Base-by-base conservation (phyloP, 208 protist genomes). In the Leishmania turanica region DNA sequence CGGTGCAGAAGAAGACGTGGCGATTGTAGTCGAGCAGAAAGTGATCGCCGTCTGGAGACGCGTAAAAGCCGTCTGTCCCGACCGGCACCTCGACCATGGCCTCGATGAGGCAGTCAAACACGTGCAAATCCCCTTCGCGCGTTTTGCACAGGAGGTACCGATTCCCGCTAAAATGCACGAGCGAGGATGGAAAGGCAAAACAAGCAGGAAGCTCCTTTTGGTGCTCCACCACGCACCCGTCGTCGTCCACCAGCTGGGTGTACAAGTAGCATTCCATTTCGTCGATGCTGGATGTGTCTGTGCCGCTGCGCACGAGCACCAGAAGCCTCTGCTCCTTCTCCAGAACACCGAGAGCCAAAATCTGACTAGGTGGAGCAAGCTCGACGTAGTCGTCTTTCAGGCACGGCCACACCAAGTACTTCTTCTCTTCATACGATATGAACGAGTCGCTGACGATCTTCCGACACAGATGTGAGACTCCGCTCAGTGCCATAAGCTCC, bases 91-190 rank as follows among this genome's bases (percentile, higher is more conserved):
- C 83, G 27, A 96, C 70, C 74, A 85, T 84, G 24, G 83, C 64
- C 71, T 91, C 89, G 37, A 87, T 62, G 5, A 80, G 65, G 75
- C 84, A 92, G 78, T 93, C 90, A 79, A 93, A 93, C 19, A 92
- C 85, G 53, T 89, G 62, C n/a, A 90, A 62, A 13, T 83, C 82
- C 40, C 85, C 90, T 68, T 92, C 88, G 45, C 81, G 75, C 17
- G 81, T 90, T 49, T 78, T 90, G 82, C 90, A 91, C 19, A 85
- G 49, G 45, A 96, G 86, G 78, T 90, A 94, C 17, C 87, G 90
- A 58, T 87, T 79, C 8, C 92, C 90, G 47, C 88, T 77, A 77
- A 95, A 93, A 1, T 72, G 73, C 5, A 91, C 79, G 15, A 85
- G 77, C 24, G 90, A 93, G 17, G 87, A 85, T 9, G 80, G 58